Evolutionary conservation across 805 yeast species (phyloP).

Genomic region (Saturnispora ahearnii): DNA sequence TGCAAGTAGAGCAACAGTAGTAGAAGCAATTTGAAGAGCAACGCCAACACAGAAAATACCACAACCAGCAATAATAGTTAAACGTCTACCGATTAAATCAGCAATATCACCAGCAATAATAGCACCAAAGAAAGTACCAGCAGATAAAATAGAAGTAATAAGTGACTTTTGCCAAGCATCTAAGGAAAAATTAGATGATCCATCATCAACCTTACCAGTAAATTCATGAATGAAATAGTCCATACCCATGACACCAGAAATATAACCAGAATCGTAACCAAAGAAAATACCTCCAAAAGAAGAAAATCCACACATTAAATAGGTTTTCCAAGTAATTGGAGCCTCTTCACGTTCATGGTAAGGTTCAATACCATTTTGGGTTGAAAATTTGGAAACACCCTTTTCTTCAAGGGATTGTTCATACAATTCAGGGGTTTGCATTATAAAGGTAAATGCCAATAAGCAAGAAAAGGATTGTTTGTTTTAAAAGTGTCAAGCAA

Average conservation of each 20-base stretch:
- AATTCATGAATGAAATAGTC: slow-evolving; percentile 29
- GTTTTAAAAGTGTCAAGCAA: too few species aligned
- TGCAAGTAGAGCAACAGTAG: slow-evolving; percentile 40
- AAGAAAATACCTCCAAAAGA: slow-evolving; percentile 59
- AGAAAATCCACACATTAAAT: slow-evolving; percentile 44
- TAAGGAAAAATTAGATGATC: slow-evolving; percentile 13
- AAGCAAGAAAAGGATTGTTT: too few species aligned
- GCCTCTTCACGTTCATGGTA: slow-evolving; percentile 25
- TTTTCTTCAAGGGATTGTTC: neutral
- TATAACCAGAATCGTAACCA: slow-evolving; percentile 62
- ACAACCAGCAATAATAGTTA: slow-evolving; percentile 36
- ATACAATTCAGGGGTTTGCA: neutral
- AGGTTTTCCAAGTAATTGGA: slow-evolving; percentile 27
- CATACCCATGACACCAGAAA: slow-evolving; percentile 59
- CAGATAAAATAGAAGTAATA: slow-evolving; percentile 62
- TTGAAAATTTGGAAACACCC: neutral
- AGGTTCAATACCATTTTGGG: neutral
- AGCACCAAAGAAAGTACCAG: slow-evolving; percentile 65
- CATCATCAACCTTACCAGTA: slow-evolving; percentile 15
- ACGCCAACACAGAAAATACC: slow-evolving; percentile 39
- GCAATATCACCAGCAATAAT: slow-evolving; percentile 47
- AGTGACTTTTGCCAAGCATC: slow-evolving; percentile 29
- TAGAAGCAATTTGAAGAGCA: slow-evolving; percentile 36
- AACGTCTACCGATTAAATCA: slow-evolving; percentile 37
- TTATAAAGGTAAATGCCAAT: neutral